Percentiles rank a stretch among this genome's conserved stretches.
phyloP scores from a whole-genome alignment of 1,284 basidiomycete genomes.

The Microbotryomycetes sp. region DNA sequence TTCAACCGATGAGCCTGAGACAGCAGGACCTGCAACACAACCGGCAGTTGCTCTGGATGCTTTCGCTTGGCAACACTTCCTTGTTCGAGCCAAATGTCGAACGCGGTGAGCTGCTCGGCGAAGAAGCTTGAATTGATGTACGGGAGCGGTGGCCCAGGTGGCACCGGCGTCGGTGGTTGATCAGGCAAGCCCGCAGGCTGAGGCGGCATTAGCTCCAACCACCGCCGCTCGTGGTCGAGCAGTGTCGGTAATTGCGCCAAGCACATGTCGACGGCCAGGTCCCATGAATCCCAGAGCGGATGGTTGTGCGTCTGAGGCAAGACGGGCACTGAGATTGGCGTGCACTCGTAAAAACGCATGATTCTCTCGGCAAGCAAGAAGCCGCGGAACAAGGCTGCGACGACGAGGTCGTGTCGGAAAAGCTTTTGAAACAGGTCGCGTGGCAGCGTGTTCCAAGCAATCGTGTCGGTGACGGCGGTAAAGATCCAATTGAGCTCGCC shows the following conservation, averaged over 20 bases:
- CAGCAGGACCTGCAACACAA: constrained; percentile 91
- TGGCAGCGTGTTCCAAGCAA: constrained; percentile 96
- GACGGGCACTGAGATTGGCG: constrained; percentile 84
- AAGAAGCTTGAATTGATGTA: constrained; percentile 94
- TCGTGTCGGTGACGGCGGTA: constrained; percentile 96
- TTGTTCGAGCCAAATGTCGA: constrained; percentile 95
- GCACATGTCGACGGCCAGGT: constrained; percentile 93
- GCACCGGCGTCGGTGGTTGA: constrained; percentile 37
- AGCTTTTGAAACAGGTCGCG: constrained; percentile 86
- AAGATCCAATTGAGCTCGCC: constrained; percentile 99
- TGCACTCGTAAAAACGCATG: constrained; percentile 98
- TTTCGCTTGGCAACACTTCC: constrained; percentile 54
- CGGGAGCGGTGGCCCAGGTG: constrained; percentile 42
- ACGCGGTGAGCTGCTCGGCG: constrained; percentile 91
- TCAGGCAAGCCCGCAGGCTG: constrained; percentile 23
- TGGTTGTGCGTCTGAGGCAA: constrained; percentile 93
- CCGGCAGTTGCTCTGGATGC: constrained; percentile 92
- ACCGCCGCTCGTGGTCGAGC: constrained; percentile 57
- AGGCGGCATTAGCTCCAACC: constrained; percentile 35
- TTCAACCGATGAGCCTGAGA: constrained; percentile 93
- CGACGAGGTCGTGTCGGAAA: constrained; percentile 90
- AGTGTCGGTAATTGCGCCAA: constrained; percentile 84
- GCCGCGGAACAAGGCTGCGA: constrained; percentile 93
- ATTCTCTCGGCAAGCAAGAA: constrained; percentile 94
- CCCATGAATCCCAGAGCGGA: constrained; percentile 94